Conservation (phyloP, 2,329 filamentous ascomycete species). For the Penicillium sp. region DNA sequence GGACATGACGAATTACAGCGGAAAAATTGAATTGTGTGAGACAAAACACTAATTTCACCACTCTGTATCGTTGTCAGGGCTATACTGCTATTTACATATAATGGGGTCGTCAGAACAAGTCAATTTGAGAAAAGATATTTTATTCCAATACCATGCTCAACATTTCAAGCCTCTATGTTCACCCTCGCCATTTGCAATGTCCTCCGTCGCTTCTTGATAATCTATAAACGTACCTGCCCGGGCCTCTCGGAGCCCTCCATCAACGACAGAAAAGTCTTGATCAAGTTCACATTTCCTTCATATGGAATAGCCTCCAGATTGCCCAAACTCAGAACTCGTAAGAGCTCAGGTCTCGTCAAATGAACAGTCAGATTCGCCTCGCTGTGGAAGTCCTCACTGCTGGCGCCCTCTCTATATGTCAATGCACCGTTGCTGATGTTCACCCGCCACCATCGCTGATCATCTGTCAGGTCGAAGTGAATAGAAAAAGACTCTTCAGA, state of each 20-base stretch:
- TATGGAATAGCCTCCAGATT: background rate
- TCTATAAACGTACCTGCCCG: background rate
- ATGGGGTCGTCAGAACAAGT: no score
- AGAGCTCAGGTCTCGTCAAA: background rate
- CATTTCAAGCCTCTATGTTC: no score
- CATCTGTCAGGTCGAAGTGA: slow-evolving; percentile 3
- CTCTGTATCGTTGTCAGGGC: no score
- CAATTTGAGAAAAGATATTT: no score
- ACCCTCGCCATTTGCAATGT: no score
- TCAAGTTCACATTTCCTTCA: background rate
- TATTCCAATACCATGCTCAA: no score
- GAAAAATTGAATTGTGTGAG: no score
- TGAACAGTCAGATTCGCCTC: background rate
- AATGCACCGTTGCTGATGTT: slow-evolving; percentile 4
- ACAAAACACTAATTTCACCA: no score
- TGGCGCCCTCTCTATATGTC: background rate
- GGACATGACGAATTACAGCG: no score
- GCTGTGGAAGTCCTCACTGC: background rate
- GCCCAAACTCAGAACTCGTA: background rate
- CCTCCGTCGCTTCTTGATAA: background rate
- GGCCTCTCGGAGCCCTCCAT: background rate
- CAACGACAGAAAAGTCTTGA: background rate
- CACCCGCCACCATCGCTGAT: slow-evolving; percentile 1
- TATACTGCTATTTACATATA: no score
- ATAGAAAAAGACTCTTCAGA: background rate